These are phyloP conservation scores for Phytophthora lateralis DNA, from an alignment of 352 stramenopile species.

Conservation along the genomic window DNA sequence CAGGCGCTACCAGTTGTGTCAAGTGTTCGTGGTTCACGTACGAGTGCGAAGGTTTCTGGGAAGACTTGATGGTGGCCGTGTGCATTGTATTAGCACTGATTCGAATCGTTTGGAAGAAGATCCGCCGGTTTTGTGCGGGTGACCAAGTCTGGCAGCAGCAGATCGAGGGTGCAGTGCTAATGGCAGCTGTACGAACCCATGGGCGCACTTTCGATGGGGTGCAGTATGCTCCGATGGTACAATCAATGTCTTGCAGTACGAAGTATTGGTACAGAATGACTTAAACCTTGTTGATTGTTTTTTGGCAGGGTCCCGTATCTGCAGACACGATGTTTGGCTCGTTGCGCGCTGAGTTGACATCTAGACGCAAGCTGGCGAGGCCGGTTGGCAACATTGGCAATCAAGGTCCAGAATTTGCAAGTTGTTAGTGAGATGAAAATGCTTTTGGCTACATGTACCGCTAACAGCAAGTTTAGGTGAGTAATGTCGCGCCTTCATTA, in stretches of 20 bases:
- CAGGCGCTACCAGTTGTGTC: slow-evolving; percentile 44
- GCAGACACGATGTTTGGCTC: slow-evolving; percentile 35
- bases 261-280: not conserved
- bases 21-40: slow-evolving; percentile 60
- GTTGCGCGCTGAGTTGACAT: slow-evolving; percentile 1
- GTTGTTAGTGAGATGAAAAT: slow-evolving; percentile 6
- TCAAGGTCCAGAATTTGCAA: not conserved
- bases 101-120: slow-evolving; percentile 35
- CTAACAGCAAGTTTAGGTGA: too few relatives aligned
- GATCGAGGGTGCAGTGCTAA: slow-evolving; percentile 48
- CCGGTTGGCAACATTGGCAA: not conserved
- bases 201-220: slow-evolving; percentile 44
- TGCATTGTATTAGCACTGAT: slow-evolving; percentile 25
- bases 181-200: slow-evolving; percentile 53
- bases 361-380: not conserved
- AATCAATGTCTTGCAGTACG: slow-evolving; percentile 15
- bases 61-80: slow-evolving; percentile 43
- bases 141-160: slow-evolving; percentile 37
- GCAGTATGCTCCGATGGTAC: slow-evolving; percentile 53
- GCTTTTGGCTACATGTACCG: too few relatives aligned
- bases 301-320: slow-evolving; percentile 37
- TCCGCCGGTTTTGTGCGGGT: slow-evolving; percentile 36
- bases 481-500: not conserved
- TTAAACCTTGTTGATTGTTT: slow-evolving; percentile 16
- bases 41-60: slow-evolving; percentile 61